Conservation (phyloP, 108 stramenopile genomes). For the Ochromonas danica region DNA sequence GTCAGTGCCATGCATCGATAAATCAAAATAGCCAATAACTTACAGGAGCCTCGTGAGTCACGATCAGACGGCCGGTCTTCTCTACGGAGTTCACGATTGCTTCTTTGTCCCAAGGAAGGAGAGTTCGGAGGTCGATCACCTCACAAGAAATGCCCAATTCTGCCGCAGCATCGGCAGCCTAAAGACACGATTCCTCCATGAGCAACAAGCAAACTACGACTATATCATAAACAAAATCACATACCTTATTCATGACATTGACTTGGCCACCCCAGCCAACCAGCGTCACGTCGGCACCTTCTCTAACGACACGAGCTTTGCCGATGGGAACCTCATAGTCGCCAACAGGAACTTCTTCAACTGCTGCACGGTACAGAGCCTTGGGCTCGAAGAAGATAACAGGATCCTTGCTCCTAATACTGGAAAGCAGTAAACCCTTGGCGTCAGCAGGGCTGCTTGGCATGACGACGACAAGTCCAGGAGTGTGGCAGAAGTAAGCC, state of each 20-base stretch:
- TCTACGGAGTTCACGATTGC: slow-evolving; percentile 70
- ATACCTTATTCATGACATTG: slow-evolving; percentile 61
- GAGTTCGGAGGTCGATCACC: slow-evolving; percentile 89
- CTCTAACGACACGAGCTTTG: slow-evolving; percentile 76
- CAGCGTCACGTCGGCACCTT: slow-evolving; percentile 84
- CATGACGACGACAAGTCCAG: slow-evolving; percentile 86
- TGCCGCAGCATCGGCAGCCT: slow-evolving; percentile 70
- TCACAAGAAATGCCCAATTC: slow-evolving; percentile 78
- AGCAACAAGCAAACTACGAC: not conserved
- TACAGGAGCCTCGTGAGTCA: slow-evolving; percentile 91
- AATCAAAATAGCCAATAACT: slow-evolving; percentile 44
- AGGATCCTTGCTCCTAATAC: slow-evolving; percentile 84
- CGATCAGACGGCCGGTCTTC: slow-evolving; percentile 89
- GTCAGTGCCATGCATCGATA: not conserved
- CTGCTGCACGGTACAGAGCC: slow-evolving; percentile 87
- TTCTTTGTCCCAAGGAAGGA: slow-evolving; percentile 88
- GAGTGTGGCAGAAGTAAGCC: slow-evolving; percentile 88
- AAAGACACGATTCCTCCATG: not conserved
- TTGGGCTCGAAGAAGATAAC: slow-evolving; percentile 97
- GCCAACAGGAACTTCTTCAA: slow-evolving; percentile 83
- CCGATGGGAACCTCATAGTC: slow-evolving; percentile 89
- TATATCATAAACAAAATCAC: not conserved
- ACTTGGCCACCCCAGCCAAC: slow-evolving; percentile 89
- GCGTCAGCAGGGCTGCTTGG: slow-evolving; percentile 83
- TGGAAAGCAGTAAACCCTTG: slow-evolving; percentile 83